phyloP scores from a whole-genome alignment of 176 grass and related monocot species.

The Zoysia japonica region DNA sequence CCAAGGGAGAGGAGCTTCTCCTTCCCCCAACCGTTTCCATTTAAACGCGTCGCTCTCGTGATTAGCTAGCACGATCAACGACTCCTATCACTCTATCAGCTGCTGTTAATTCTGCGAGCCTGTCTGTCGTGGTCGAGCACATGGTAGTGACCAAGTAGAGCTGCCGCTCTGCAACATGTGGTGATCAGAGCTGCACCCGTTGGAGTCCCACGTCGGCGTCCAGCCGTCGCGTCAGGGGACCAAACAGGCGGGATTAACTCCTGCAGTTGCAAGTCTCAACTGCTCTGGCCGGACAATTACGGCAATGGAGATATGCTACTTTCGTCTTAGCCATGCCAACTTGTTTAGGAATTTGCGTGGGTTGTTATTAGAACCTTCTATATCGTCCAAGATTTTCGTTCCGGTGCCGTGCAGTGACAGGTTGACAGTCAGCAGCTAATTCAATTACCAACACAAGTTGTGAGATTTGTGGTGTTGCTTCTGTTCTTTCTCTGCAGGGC shows the following conservation, averaged over 20 bases:
- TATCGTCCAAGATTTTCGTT: not conserved
- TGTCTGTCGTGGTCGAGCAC: not conserved
- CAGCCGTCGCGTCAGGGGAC: not conserved
- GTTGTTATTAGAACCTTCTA: too few species aligned
- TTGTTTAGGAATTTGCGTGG: not conserved
- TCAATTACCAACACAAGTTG: not conserved
- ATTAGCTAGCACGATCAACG: not conserved
- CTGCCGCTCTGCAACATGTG: not conserved
- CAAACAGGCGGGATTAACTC: not conserved
- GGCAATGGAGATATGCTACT: not conserved
- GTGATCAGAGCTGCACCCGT: not conserved
- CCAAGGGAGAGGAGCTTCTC: not conserved
- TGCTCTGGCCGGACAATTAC: not conserved
- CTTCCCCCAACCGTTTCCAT: constrained; percentile 33
- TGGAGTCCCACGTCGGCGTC: not conserved
- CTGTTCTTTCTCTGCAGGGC: not conserved
- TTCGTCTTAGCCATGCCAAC: not conserved
- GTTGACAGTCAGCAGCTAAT: not conserved
- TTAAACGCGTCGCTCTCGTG: constrained; percentile 5
- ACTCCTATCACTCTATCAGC: not conserved
- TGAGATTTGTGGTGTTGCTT: not conserved
- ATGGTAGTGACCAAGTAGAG: not conserved
- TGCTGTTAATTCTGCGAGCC: not conserved
- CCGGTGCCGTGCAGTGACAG: not conserved
- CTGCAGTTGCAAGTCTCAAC: not conserved